A percentile compares a stretch with the other conserved stretches of the same genome.
Evolutionary conservation across 2,329 filamentous ascomycete species (phyloP).

Genomic region (Verticillium nubilum): DNA sequence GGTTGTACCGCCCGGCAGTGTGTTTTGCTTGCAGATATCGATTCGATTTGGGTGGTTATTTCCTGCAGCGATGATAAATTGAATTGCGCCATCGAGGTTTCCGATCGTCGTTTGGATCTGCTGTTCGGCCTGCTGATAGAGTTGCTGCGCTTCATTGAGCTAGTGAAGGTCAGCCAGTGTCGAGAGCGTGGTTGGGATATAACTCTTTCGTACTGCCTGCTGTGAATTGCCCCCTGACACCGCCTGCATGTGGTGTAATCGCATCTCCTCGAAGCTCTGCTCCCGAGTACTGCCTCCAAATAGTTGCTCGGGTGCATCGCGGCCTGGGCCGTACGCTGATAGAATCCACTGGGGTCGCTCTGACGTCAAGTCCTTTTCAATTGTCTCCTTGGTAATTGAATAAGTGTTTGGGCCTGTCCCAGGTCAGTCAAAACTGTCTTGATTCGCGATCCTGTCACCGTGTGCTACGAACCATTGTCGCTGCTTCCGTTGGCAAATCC

Average conservation of each 20-base stretch:
- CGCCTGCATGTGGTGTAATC: constrained; percentile 63
- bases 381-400: constrained; percentile 50
- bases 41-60: constrained; percentile 71
- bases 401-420: constrained; percentile 29
- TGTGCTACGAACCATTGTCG: constrained; percentile 6
- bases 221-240: constrained; percentile 54
- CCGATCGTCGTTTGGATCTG: constrained; percentile 68
- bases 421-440: neutral
- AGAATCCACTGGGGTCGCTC: constrained; percentile 81
- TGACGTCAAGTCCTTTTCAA: constrained; percentile 61
- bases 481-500: constrained; percentile 7
- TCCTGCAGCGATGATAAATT: constrained; percentile 60
- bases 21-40: constrained; percentile 52
- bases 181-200: neutral
- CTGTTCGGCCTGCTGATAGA: constrained; percentile 60
- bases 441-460: neutral
- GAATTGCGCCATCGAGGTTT: constrained; percentile 66
- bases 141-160: constrained; percentile 53
- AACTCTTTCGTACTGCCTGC: constrained; percentile 36
- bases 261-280: constrained; percentile 83
- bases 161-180: constrained; percentile 23
- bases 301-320: constrained; percentile 72
- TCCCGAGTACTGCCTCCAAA: constrained; percentile 77
- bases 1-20: constrained; percentile 33
- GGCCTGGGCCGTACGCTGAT: constrained; percentile 77